Evolutionary conservation across 371 early-diverging fungal genomes (phyloP), one percentile per base, ranked within the genome.

Genomic region (Lichtheimia hyalospora): DNA sequence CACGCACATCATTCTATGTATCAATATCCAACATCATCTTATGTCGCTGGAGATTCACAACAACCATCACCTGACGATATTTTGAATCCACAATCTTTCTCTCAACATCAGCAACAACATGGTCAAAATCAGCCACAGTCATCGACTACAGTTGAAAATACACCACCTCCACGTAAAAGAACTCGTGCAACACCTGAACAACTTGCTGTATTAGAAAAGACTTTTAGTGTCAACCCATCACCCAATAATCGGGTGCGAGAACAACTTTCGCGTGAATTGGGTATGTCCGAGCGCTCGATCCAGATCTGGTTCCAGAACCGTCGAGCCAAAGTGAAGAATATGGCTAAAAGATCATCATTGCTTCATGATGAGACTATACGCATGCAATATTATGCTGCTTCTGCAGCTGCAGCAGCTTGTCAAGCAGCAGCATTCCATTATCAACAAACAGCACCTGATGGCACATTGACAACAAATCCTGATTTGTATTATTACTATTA

Each of bases 281-380:
- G 90, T 57, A 96, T 97, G 96, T 90, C 95, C 18, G 89, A 89
- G 58, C 85, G 94, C 62, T 74, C 77, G 10, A 95, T 99, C 58
- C 96, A 98, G 73, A 95, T 98, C 63, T 98, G 99, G 99, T 99
- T 99, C 84, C 99, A 99, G 74, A 99, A 98, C 85, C 87, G 95
- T 62, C 87, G 99, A 28, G 96, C 96, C 27, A 96, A 95, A 70
- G 88, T 89, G 16, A 96, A 95, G 75, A 89, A 80, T 53, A 81
- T 81, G 54, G 81, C 81, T n/a, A 83, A 84, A 61, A 61, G 80
- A 20, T 73, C 82, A 10, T 73, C 80, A 43, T 71, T 80, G 21
- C 66, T 81, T 14, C 82, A 83, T 58, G 75, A 82, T 60, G 81
- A 84, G 57, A 77, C 78, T 6, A 52, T 71, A 14, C 61, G 71